Evolutionary conservation across 495 filamentous ascomycete species (phyloP).

Genomic region (Penicillium atrosanguineum): DNA sequence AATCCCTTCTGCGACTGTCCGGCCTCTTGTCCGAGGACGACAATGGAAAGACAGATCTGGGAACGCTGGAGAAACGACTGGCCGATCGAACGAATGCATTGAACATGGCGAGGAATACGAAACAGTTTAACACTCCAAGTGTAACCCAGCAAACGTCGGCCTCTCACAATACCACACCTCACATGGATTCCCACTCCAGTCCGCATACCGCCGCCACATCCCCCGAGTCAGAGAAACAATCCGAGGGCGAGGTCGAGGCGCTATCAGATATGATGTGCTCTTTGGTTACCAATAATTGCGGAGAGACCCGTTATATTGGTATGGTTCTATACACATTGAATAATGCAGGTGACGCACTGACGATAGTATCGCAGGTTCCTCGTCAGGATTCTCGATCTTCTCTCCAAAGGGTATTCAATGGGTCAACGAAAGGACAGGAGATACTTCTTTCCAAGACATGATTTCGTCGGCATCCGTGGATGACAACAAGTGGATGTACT

Average conservation of each 20-base stretch:
- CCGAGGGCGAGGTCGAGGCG: constrained; percentile 76
- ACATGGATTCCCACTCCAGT: constrained; percentile 52
- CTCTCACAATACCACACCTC: constrained; percentile 47
- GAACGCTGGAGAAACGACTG: constrained; percentile 78
- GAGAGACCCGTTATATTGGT: constrained; percentile 97
- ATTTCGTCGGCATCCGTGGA: constrained; percentile 78
- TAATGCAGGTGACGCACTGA: constrained; percentile 16
- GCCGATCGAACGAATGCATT: constrained; percentile 56
- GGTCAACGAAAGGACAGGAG: constrained; percentile 98
- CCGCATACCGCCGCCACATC: constrained; percentile 61
- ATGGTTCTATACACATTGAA: constrained; percentile 24
- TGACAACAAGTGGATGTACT: constrained; percentile 91
- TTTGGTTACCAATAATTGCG: constrained; percentile 93
- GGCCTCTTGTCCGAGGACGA: constrained; percentile 86
- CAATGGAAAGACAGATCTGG: constrained; percentile 83
- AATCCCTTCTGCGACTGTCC: constrained; percentile 80
- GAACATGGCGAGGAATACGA: constrained; percentile 38
- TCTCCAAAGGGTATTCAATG: constrained; percentile 97
- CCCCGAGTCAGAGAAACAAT: constrained; percentile 53
- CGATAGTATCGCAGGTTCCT: constrained; percentile 63
- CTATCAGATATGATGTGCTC: constrained; percentile 99
- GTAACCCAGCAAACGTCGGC: constrained; percentile 24
- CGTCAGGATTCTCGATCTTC: constrained; percentile 97
- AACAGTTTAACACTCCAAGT: constrained; percentile 26
- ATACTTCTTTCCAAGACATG: constrained; percentile 93